Evolutionary conservation across 2,329 filamentous ascomycete species (phyloP), one percentile per base, ranked within the genome.

Genomic region (Fusarium tjaetaba): DNA sequence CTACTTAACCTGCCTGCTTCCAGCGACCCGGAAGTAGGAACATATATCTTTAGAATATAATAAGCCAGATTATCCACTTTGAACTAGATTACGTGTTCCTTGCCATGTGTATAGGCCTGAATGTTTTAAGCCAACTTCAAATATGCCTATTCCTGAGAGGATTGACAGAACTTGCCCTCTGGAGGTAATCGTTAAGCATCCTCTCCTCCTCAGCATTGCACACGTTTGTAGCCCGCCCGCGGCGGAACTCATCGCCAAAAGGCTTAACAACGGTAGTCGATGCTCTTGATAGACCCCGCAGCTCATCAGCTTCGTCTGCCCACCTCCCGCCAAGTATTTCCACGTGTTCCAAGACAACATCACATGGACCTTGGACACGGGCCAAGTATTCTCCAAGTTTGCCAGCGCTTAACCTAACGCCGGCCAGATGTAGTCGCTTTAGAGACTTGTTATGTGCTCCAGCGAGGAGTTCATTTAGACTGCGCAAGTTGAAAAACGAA

Each of bases 1-100:
- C 11, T 18, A 3, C 15, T 10, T 43, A 10, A 8, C 15, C 10
- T 43, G 6, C 0, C 22, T 11, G 42, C 1, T 43, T 43, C 15
- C 0, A 15, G 42, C 4, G 24, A 11, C 9, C 15, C 10, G 41
- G 41, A 24, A 18, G 9, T 11, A 36, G 15, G n/a, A 43, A 24
- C n/a, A 26, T 36, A 9, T 36, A 16, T 36, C 34, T 36, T 36
- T 16, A 36, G 15, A 36, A 36, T 36, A 7, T 2, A 36, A 36
- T 16, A 9, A 36, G 15, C 34, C 34, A 16, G 34, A 36, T 36
- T 36, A 16, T 36, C 34, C 34, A 36, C 7, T 9, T 16, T 16
- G 7, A 16, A 36, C 7, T 16, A 7, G 2, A 36, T 36, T 16
- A 36, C 15, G 15, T 36, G 34, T 36, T 16, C 15, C 34, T 36